Conservation (phyloP, 129 eudicot species). For the Deinandra increscens region DNA sequence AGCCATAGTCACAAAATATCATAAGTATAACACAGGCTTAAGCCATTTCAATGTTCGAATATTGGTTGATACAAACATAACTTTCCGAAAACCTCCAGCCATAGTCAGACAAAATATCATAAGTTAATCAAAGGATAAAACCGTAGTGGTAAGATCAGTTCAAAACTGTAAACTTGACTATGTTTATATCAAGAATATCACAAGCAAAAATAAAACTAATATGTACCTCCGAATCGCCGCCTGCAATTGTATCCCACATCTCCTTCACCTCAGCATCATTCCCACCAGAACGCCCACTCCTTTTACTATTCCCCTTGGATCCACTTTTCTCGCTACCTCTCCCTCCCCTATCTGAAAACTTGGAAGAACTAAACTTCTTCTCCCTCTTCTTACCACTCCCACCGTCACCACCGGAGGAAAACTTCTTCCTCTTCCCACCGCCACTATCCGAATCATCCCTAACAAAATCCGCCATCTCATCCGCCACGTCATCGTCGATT, state of each 20-base stretch:
- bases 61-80: neutral
- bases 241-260: constrained; percentile 96
- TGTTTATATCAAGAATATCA: neutral
- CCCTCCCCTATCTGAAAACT: constrained; percentile 49
- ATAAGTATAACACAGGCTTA: neutral
- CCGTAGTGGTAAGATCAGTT: neutral
- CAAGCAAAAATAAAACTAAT: neutral
- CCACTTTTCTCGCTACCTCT: constrained; percentile 30
- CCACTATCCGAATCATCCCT: constrained; percentile 53
- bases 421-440: constrained; percentile 62
- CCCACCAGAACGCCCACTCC: constrained; percentile 45
- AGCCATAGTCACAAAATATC: neutral
- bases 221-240: constrained; percentile 79
- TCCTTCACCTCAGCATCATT: constrained; percentile 82
- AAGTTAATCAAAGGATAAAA: neutral
- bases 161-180: neutral
- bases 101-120: too few species aligned
- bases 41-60: neutral
- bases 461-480: constrained; percentile 37
- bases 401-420: constrained; percentile 30
- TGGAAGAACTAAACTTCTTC: constrained; percentile 33
- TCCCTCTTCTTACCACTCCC: constrained; percentile 46
- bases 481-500: constrained; percentile 46
- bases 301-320: constrained; percentile 45
- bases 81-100: neutral